These are phyloP conservation scores for Nannochloris sp. DNA, from an alignment of 139 green algal species.

Conservation along the genomic window DNA sequence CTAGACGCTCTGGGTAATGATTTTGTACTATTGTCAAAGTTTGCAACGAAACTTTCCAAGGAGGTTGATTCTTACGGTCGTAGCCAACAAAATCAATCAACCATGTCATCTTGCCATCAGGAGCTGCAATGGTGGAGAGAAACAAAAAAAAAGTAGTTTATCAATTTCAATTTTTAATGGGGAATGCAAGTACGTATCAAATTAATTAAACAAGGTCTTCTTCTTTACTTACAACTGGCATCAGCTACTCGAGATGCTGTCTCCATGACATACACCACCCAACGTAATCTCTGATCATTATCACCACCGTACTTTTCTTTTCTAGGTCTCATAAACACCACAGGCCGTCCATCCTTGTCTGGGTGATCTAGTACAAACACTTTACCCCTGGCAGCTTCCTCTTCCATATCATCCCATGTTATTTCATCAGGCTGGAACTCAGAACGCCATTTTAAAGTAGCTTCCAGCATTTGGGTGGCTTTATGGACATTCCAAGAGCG, in stretches of 20 bases:
- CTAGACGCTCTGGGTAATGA: slow-evolving; percentile 79
- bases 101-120: slow-evolving; percentile 68
- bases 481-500: slow-evolving; percentile 58
- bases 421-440: slow-evolving; percentile 58
- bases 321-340: slow-evolving; percentile 73
- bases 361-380: slow-evolving; percentile 41
- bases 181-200: background rate
- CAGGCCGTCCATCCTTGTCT: slow-evolving; percentile 56
- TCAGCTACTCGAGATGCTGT: slow-evolving; percentile 49
- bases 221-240: slow-evolving; percentile 27
- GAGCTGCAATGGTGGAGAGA: background rate
- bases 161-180: background rate
- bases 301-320: slow-evolving; percentile 16
- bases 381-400: slow-evolving; percentile 58
- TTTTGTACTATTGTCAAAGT: slow-evolving; percentile 60
- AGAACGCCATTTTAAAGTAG: slow-evolving; percentile 39
- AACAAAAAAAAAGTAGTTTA: background rate
- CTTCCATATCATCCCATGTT: slow-evolving; percentile 45
- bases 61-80: slow-evolving; percentile 55
- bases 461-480: slow-evolving; percentile 54
- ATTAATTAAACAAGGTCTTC: too few relatives aligned
- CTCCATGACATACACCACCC: slow-evolving; percentile 78
- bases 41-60: slow-evolving; percentile 41
- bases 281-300: slow-evolving; percentile 39
- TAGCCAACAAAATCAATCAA: slow-evolving; percentile 71